phyloP scores from a whole-genome alignment of 163 green algal genomes.

The Chlorella variabilis region DNA sequence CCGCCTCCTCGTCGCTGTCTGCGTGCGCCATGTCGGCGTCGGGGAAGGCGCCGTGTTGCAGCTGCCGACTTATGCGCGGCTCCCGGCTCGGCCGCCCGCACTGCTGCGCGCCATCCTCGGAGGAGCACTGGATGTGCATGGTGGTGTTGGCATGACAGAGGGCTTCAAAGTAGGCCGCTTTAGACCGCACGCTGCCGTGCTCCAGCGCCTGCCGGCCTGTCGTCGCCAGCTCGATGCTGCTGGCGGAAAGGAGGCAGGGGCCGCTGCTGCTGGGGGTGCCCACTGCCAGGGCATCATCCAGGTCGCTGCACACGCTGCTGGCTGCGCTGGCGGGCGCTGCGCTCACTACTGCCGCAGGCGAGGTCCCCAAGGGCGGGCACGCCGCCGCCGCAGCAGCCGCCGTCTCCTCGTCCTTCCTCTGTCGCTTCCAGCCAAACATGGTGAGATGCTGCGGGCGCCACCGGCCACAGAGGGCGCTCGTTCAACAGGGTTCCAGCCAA shows the following conservation, averaged over 20 bases:
- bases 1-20: background rate
- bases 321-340: background rate
- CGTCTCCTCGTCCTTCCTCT: slow-evolving; percentile 12
- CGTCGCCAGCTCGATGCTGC: slow-evolving; percentile 23
- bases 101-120: background rate
- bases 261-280: background rate
- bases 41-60: too few species aligned
- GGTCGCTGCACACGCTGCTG: background rate
- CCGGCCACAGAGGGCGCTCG: too few species aligned
- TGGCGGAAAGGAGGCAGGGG: too few species aligned
- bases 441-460: background rate
- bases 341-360: background rate
- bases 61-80: too few species aligned
- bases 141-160: slow-evolving; percentile 45
- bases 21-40: background rate
- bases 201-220: background rate
- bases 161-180: slow-evolving; percentile 47
- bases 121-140: background rate
- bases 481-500: too few species aligned
- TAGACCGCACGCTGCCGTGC: slow-evolving; percentile 10
- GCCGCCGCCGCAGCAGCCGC: background rate
- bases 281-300: background rate
- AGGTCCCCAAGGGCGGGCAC: background rate
- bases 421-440: slow-evolving; percentile 30
- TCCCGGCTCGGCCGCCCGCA: background rate